Evolutionary conservation across 371 early-diverging fungal genomes (phyloP).

Genomic region (Syncephalastrum sp.): DNA sequence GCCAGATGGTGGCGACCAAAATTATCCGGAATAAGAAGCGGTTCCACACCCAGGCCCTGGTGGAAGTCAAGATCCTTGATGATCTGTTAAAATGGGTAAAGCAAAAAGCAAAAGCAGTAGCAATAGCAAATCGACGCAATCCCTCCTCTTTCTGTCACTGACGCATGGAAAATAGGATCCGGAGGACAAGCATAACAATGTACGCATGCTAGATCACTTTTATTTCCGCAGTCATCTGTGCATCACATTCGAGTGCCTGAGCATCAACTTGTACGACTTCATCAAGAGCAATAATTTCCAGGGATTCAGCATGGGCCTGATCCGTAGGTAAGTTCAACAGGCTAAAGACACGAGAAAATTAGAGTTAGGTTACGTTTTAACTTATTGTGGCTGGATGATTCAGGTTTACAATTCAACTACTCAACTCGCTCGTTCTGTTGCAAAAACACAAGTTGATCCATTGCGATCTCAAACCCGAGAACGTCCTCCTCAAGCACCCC

Average conservation of each 20-base stretch:
- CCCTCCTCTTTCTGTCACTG: too few species aligned
- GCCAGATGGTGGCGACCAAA: slow-evolving; percentile 82
- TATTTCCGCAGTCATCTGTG: slow-evolving; percentile 94
- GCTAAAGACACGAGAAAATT: not conserved
- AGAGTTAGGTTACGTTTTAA: not conserved
- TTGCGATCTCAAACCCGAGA: slow-evolving; percentile 98
- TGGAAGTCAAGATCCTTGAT: slow-evolving; percentile 84
- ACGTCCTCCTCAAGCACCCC: slow-evolving; percentile 74
- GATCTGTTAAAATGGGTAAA: slow-evolving; percentile 49
- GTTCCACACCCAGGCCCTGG: slow-evolving; percentile 84
- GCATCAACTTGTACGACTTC: slow-evolving; percentile 96
- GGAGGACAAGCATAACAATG: slow-evolving; percentile 72
- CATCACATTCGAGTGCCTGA: slow-evolving; percentile 94
- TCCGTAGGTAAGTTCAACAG: slow-evolving; percentile 51
- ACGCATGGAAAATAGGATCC: slow-evolving; percentile 49
- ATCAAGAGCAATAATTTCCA: slow-evolving; percentile 90
- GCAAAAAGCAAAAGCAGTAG: too few species aligned
- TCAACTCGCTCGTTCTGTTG: slow-evolving; percentile 77
- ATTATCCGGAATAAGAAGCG: slow-evolving; percentile 87
- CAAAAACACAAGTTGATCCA: slow-evolving; percentile 80
- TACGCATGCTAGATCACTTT: slow-evolving; percentile 91
- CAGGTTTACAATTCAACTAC: slow-evolving; percentile 80
- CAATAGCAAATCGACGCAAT: too few species aligned
- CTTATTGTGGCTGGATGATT: not conserved
- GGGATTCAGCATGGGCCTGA: slow-evolving; percentile 82